Evolutionary conservation across 176 grass and related monocot species (phyloP).

Genomic region (Musa troglodytarum): DNA sequence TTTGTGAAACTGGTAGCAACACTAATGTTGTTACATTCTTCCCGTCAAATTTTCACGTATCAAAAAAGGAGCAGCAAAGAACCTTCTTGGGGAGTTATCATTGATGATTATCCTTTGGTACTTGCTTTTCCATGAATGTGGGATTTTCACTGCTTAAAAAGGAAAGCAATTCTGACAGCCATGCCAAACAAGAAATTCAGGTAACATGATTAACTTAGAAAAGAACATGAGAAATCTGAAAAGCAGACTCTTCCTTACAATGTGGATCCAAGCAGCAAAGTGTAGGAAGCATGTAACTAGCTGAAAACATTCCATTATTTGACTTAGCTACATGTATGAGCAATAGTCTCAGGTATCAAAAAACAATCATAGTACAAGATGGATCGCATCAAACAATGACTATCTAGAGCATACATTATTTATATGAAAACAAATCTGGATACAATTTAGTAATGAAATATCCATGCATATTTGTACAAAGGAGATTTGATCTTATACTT

Average conservation of each 20-base stretch:
- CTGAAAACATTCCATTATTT: not conserved
- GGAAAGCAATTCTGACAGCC: not conserved
- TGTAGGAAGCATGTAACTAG: not conserved
- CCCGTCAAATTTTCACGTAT: not conserved
- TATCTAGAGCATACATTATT: not conserved
- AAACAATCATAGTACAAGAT: not conserved
- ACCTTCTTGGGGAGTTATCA: too few relatives aligned
- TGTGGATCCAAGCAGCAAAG: not conserved
- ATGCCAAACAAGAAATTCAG: not conserved
- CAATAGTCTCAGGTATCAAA: not conserved
- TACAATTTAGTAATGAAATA: not conserved
- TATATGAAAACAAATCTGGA: not conserved
- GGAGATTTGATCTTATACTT: slow-evolving; percentile 28
- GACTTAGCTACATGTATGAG: not conserved
- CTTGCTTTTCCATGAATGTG: too few relatives aligned
- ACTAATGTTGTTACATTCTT: not conserved
- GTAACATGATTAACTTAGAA: not conserved
- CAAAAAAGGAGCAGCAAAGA: not conserved
- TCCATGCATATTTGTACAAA: not conserved
- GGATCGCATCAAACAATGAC: not conserved
- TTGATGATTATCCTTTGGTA: too few relatives aligned
- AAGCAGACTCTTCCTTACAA: not conserved
- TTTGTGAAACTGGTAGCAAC: not conserved
- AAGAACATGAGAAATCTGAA: not conserved
- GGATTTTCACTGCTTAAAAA: not conserved